Evolutionary conservation across 2,329 filamentous ascomycete species (phyloP), one percentile per base, ranked within the genome.

Genomic region (Fusarium sp.): DNA sequence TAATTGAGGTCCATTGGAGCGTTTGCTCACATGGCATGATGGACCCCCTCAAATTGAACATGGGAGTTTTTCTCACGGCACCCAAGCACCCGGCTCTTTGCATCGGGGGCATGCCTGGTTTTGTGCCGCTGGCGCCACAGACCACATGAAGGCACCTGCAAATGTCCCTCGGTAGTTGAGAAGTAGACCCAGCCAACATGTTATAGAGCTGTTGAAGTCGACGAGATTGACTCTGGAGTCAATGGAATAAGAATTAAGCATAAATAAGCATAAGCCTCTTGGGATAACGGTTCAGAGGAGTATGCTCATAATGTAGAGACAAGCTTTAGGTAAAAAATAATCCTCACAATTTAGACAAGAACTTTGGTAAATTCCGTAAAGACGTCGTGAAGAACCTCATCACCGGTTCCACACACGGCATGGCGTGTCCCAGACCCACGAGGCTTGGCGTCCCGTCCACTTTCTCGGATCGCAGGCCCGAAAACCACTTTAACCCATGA

Each of bases 401-500:
- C 24, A 29, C 24, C 16, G 9, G 24, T 52, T 52, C n/a, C 47
- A 29, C 47, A 3, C 47, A 52, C 47, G 24, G 47, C 47, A 52
- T 29, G 47, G 24, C 50, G 47, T 61, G 27, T 34, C 18, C 6
- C 4, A 24, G n/a, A 65, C 38, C 38, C 37, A 38, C 40, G 31
- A 58, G 31, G 37, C 31, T 57, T 52, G 35, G 34, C 40, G 38
- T 29, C 42, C 62, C 40, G 50, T 29, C 42, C 62, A 42, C 54
- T 52, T 74, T 69, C 66, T 60, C 76, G 76, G 76, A 74, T 77
- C 45, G 54, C 60, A 78, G 76, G 76, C 52, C 76, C 76, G 76
- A 52, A 61, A 57, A 58, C 35, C 40, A 52, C 42, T 11, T 38
- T 50, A 18, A 34, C 13, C 63, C 67, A 62, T 62, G 57, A 56